Evolutionary conservation across 2,329 filamentous ascomycete species (phyloP).

Genomic region (Talaromyces sp.): DNA sequence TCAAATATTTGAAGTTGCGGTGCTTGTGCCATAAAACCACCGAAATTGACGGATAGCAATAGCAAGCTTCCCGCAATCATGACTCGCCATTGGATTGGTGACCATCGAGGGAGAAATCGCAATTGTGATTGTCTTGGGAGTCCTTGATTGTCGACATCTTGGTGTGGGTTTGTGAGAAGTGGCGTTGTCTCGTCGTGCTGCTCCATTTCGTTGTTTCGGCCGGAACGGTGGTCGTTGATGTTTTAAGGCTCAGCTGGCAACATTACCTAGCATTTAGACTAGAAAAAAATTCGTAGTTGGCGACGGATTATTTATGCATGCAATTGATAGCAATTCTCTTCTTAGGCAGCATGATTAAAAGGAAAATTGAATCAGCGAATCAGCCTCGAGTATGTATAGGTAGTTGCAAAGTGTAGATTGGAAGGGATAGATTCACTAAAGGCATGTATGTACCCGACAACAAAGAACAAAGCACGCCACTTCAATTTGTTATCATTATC

Average conservation of each 20-base stretch:
- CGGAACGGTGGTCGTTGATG: not conserved
- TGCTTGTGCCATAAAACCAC: constrained; percentile 19
- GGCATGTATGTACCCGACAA: not conserved
- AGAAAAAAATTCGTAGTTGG: not conserved
- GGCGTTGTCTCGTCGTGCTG: constrained; percentile 8
- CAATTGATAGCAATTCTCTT: not conserved
- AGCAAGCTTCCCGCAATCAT: constrained; percentile 7
- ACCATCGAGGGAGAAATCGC: constrained; percentile 7
- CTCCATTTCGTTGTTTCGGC: not conserved
- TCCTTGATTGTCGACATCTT: not conserved
- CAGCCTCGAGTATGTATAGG: not conserved
- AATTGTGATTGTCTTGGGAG: not conserved
- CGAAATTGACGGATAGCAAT: constrained; percentile 21
- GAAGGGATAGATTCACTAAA: not conserved
- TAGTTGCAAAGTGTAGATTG: not conserved
- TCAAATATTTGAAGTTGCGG: constrained; percentile 27
- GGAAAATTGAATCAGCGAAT: too few species aligned
- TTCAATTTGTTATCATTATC: not conserved
- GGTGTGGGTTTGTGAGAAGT: not conserved
- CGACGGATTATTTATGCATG: not conserved
- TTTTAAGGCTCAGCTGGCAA: not conserved
- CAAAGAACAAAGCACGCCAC: not conserved
- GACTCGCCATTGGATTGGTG: constrained; percentile 7
- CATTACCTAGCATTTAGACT: too few species aligned
- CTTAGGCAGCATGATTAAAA: not conserved